Evolutionary conservation across 306 rosid species (phyloP).

Genomic region (Elaeagnus macrophylla): DNA sequence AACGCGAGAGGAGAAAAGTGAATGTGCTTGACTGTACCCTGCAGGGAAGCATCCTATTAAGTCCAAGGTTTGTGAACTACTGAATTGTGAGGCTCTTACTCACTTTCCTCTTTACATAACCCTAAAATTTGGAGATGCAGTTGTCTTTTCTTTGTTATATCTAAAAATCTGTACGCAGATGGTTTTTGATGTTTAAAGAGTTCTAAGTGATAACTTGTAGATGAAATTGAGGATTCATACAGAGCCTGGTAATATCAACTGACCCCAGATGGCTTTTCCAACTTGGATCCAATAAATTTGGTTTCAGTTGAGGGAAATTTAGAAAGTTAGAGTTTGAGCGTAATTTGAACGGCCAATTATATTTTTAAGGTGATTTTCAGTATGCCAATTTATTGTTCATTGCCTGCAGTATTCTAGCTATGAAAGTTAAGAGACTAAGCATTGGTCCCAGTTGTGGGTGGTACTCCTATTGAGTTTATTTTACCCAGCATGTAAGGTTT

Average conservation of each 20-base stretch:
- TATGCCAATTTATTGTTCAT: too few species aligned
- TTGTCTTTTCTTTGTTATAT: neutral
- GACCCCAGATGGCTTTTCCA: slow-evolving; percentile 58
- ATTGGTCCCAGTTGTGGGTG: slow-evolving; percentile 55
- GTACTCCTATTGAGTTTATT: slow-evolving; percentile 66
- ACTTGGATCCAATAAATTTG: slow-evolving; percentile 12
- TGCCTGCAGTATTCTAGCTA: too few species aligned
- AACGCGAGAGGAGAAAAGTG: slow-evolving; percentile 31
- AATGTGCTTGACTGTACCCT: slow-evolving; percentile 25
- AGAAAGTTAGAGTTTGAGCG: too few species aligned
- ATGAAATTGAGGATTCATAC: slow-evolving; percentile 47
- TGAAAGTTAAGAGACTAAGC: slow-evolving; percentile 39
- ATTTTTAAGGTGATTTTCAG: too few species aligned
- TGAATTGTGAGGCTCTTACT: slow-evolving; percentile 34
- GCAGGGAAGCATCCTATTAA: slow-evolving; percentile 38
- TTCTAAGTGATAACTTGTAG: slow-evolving; percentile 5
- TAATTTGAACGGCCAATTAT: too few species aligned
- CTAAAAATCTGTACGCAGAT: neutral
- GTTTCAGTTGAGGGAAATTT: too few species aligned
- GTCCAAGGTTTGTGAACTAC: slow-evolving; percentile 46
- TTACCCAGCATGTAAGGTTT: slow-evolving; percentile 41
- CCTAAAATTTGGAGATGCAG: slow-evolving; percentile 40
- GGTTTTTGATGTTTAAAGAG: neutral
- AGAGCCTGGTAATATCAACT: slow-evolving; percentile 61
- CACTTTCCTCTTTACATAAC: slow-evolving; percentile 53